phyloP scores from a whole-genome alignment of 495 filamentous ascomycete species.

The Neurospora intermedia region DNA sequence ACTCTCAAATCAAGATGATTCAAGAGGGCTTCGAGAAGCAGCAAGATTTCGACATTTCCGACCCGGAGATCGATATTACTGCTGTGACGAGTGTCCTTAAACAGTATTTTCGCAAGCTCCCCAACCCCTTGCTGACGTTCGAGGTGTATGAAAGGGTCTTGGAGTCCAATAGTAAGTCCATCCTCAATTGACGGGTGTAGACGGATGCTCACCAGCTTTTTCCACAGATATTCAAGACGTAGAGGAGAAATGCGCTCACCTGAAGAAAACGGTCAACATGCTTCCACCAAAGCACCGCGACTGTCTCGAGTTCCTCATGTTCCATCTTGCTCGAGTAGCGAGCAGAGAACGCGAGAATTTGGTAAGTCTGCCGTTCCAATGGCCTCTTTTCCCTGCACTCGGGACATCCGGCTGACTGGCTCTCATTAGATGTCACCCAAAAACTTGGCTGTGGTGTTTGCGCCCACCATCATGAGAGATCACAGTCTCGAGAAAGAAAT shows the following conservation, averaged over 20 bases:
- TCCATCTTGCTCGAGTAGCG: slow-evolving; percentile 87
- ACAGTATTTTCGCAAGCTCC: slow-evolving; percentile 94
- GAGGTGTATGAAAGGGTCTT: slow-evolving; percentile 86
- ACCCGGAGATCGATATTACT: slow-evolving; percentile 88
- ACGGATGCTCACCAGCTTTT: not conserved
- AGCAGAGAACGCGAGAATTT: slow-evolving; percentile 71
- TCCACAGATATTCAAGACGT: slow-evolving; percentile 38
- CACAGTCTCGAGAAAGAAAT: slow-evolving; percentile 83
- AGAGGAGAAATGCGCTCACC: slow-evolving; percentile 50
- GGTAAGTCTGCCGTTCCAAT: slow-evolving; percentile 24
- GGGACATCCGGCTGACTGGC: slow-evolving; percentile 8
- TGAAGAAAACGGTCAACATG: slow-evolving; percentile 60
- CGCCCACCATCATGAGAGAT: slow-evolving; percentile 93
- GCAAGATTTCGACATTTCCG: slow-evolving; percentile 81
- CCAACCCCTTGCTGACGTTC: slow-evolving; percentile 81
- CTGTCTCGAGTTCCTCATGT: slow-evolving; percentile 85
- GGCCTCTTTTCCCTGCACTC: not conserved
- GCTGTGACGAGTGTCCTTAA: slow-evolving; percentile 93
- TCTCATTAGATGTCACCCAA: slow-evolving; percentile 69
- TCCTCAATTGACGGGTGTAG: not conserved
- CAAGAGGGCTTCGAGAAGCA: slow-evolving; percentile 81
- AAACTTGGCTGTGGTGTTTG: slow-evolving; percentile 95
- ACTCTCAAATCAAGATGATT: slow-evolving; percentile 74
- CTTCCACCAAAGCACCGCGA: slow-evolving; percentile 76
- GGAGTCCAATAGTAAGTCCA: slow-evolving; percentile 52